Evolutionary conservation across 2,329 filamentous ascomycete species (phyloP).

Genomic region (Hirsutella thompsonii): DNA sequence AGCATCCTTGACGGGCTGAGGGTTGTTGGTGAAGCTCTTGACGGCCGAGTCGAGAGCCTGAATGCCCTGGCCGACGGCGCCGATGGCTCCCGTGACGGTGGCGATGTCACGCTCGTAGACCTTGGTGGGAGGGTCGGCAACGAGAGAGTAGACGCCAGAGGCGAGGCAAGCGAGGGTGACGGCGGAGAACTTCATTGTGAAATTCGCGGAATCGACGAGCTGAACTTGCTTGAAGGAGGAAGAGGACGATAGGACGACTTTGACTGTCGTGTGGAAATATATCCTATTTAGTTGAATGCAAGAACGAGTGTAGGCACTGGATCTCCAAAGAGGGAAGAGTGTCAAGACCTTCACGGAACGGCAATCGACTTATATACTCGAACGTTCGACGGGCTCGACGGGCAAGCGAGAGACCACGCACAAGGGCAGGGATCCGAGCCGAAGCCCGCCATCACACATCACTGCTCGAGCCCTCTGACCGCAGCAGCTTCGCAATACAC

Average conservation of each 20-base stretch:
- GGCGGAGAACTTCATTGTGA: slow-evolving; percentile 9
- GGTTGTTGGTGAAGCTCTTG: slow-evolving; percentile 12
- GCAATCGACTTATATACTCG: not conserved
- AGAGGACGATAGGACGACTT: not conserved
- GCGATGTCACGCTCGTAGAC: slow-evolving; percentile 6
- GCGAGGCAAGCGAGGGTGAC: slow-evolving; percentile 6
- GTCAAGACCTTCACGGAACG: not conserved
- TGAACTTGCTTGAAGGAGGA: not conserved
- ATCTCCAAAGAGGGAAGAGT: not conserved
- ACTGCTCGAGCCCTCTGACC: not conserved
- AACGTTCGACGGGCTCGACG: not conserved
- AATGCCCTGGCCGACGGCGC: slow-evolving; percentile 5
- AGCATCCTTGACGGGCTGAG: slow-evolving; percentile 7
- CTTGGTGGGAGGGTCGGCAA: not conserved
- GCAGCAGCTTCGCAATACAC: not conserved
- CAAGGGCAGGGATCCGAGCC: not conserved
- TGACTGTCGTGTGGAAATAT: not conserved
- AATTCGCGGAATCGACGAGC: not conserved
- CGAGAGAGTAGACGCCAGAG: slow-evolving; percentile 4
- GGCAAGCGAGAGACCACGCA: not conserved
- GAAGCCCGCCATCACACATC: no score
- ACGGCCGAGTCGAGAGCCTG: slow-evolving; percentile 10
- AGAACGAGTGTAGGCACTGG: not conserved
- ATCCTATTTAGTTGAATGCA: not conserved
- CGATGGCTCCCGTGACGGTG: slow-evolving; percentile 6